phyloP scores from a whole-genome alignment of 2,329 filamentous ascomycete species.

The Alternaria atra region DNA sequence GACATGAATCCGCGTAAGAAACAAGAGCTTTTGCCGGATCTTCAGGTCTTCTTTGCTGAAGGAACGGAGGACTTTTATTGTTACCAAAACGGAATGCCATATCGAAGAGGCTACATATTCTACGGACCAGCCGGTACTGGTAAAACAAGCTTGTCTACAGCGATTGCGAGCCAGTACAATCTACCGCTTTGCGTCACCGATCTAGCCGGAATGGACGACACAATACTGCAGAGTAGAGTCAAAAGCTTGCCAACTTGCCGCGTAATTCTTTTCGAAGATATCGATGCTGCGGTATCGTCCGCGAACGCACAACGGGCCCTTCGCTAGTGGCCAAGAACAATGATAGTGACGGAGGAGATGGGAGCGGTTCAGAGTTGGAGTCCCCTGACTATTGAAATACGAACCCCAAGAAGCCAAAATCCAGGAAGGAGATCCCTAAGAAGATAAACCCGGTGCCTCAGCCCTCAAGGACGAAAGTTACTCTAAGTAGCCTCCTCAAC shows the following conservation, averaged over 20 bases:
- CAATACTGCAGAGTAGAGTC: not conserved
- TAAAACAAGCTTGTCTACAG: slow-evolving; percentile 16
- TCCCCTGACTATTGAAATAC: not conserved
- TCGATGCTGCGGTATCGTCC: not conserved
- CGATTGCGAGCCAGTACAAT: slow-evolving; percentile 18
- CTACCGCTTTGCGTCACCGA: slow-evolving; percentile 19
- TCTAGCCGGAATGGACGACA: not conserved
- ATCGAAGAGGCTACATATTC: slow-evolving; percentile 25
- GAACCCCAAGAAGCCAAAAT: not conserved
- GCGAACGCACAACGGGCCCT: not conserved
- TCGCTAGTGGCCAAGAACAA: not conserved
- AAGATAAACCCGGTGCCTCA: not conserved
- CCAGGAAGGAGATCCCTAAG: not conserved
- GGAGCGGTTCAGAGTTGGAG: not conserved
- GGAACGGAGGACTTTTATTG: not conserved
- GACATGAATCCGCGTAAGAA: slow-evolving; percentile 1
- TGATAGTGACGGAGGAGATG: not conserved
- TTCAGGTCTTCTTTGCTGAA: not conserved
- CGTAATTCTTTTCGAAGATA: not conserved
- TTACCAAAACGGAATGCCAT: slow-evolving; percentile 12
- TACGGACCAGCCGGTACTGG: slow-evolving; percentile 13
- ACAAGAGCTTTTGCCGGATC: slow-evolving; percentile 1
- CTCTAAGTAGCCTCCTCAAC: slow-evolving; percentile 5
- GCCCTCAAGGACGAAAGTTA: not conserved
- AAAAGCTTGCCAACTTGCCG: not conserved